Base-by-base conservation (phyloP, 768 basidiomycete genomes). In the Podaxis sp. region DNA sequence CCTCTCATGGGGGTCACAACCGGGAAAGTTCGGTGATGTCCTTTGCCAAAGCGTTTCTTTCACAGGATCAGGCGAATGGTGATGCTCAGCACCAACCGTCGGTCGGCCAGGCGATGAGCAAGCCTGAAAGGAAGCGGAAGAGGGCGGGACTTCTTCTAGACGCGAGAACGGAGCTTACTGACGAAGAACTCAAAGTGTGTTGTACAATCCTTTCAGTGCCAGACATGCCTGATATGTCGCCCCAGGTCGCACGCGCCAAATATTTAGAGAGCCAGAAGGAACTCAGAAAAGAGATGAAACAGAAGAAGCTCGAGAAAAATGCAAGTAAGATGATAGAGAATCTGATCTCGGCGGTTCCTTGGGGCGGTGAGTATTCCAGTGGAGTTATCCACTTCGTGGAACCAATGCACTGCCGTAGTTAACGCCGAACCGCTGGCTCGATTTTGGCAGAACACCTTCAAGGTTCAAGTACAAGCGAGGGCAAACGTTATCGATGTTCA, bases 361-460 rank as follows among this genome's bases (percentile, higher is more conserved):
- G 73, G 52, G 82, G 85, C 63, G 80, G 92, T 93, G 71, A 73
- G 86, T 60, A 28, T 38, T n/a, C 42, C 19, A 5, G 19, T 13
- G 9, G 26, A 3, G 54, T 12, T 13, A 42, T 33, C 48, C 15
- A 17, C 9, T 19, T 42, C 30, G 15, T 4, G 13, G 30, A 42
- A 48, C 54, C 51, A 30, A 51, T 24, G 44, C 13, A 19, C 42
- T 48, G 30, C 15, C 44, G n/a, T 56, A 53, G 57, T 56, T 5
- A 42, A 52, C 30, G 48, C 54, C 48, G 48, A 83, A 54, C 80
- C 80, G n/a, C 72, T 94, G 48, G 78, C 84, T 0, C 82, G 88
- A 61, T 92, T 93, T 68, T 94, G 92, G 92, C 76, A 84, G 63
- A 81, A 85, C 60, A 88, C 83, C 67, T 87, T 90, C 74, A 89